These are phyloP conservation scores for Rhizomucor pusillus DNA, from an alignment of 371 early-diverging fungal genomes.

Conservation along the genomic window DNA sequence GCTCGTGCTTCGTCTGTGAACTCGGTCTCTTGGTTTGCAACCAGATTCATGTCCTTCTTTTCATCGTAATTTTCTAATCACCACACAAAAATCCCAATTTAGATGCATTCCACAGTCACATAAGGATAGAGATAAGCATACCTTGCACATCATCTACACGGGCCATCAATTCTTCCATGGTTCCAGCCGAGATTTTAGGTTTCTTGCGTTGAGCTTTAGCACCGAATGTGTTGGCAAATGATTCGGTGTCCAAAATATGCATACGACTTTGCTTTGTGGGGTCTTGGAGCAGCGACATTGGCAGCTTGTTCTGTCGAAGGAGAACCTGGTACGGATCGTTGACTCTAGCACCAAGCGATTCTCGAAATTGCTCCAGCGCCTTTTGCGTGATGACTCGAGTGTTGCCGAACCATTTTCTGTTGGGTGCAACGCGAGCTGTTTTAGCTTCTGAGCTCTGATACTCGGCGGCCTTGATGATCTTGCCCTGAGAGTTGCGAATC, in stretches of 20 bases:
- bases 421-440: slow-evolving; percentile 88
- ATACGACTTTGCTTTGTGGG: slow-evolving; percentile 79
- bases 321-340: slow-evolving; percentile 98
- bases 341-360: slow-evolving; percentile 84
- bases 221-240: slow-evolving; percentile 91
- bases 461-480: slow-evolving; percentile 92
- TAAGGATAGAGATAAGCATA: slow-evolving; percentile 14
- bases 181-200: slow-evolving; percentile 76
- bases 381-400: slow-evolving; percentile 94
- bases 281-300: slow-evolving; percentile 92
- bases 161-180: slow-evolving; percentile 83
- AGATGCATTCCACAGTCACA: not conserved
- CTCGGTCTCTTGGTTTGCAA: slow-evolving; percentile 73
- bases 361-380: slow-evolving; percentile 86
- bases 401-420: slow-evolving; percentile 98
- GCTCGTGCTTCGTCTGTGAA: slow-evolving; percentile 76
- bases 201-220: slow-evolving; percentile 93
- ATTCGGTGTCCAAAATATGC: slow-evolving; percentile 92
- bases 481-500: slow-evolving; percentile 84
- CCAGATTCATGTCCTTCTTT: slow-evolving; percentile 70
- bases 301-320: slow-evolving; percentile 94
- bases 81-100: not conserved
- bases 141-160: slow-evolving; percentile 62
- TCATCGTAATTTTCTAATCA: slow-evolving; percentile 68
- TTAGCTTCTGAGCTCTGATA: slow-evolving; percentile 86